These are phyloP conservation scores for Collybiopsis confluens DNA, from an alignment of 768 basidiomycete species.

Conservation along the genomic window DNA sequence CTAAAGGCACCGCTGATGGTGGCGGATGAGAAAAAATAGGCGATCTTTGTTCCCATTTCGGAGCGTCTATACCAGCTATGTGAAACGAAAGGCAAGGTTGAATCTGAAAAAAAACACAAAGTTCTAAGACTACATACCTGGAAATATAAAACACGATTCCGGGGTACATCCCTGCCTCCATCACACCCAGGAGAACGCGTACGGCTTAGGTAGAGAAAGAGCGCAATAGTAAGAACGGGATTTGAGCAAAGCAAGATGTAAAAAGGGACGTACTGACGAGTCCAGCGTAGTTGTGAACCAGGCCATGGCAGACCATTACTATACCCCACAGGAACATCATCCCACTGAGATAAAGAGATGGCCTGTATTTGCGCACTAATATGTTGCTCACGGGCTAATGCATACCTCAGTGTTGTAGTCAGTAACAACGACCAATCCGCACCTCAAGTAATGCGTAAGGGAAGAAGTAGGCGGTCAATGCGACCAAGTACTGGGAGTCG, in stretches of 20 bases:
- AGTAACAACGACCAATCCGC: constrained; percentile 10
- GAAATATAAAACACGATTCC: constrained; percentile 62
- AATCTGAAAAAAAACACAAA: neutral
- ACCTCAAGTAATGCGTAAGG: constrained; percentile 72
- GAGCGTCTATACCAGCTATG: constrained; percentile 75
- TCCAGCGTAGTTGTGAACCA: constrained; percentile 56
- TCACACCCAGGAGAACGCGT: constrained; percentile 58
- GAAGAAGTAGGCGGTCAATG: constrained; percentile 74
- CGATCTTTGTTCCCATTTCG: constrained; percentile 68
- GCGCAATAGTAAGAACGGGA: neutral
- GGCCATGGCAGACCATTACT: constrained; percentile 53
- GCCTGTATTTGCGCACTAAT: constrained; percentile 51
- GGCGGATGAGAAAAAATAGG: constrained; percentile 77
- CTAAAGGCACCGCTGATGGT: constrained; percentile 77
- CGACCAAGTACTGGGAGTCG: constrained; percentile 63
- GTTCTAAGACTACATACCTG: constrained; percentile 31
- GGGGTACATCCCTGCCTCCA: constrained; percentile 57
- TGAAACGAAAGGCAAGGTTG: no score
- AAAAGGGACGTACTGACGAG: constrained; percentile 46
- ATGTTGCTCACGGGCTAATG: constrained; percentile 60
- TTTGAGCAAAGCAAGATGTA: neutral
- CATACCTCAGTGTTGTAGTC: neutral
- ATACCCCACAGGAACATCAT: constrained; percentile 48
- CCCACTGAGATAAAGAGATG: constrained; percentile 61
- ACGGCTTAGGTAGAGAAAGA: constrained; percentile 33